These are phyloP conservation scores for Achaetomium macrosporum DNA, from an alignment of 2,329 filamentous ascomycete species.

Conservation along the genomic window DNA sequence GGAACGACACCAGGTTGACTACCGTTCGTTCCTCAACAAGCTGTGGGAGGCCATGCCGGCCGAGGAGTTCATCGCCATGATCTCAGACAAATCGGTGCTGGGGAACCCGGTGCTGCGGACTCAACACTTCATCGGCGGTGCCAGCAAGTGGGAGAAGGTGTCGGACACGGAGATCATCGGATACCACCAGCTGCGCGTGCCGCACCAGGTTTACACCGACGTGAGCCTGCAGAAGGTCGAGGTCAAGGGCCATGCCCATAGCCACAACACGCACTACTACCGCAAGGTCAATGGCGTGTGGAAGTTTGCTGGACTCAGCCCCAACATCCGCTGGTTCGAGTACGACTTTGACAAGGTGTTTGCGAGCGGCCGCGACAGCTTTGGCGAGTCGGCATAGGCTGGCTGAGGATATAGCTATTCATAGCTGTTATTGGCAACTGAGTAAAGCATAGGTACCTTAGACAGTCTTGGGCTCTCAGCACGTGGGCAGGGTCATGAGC, in stretches of 20 bases:
- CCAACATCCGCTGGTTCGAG: conserved; percentile 52
- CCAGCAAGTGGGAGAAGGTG: conserved; percentile 49
- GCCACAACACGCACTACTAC: conserved; percentile 53
- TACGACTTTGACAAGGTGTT: conserved; percentile 54
- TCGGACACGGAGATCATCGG: conserved; percentile 54
- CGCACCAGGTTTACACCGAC: conserved; percentile 56
- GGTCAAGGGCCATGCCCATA: conserved; percentile 56
- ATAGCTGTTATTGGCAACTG: neutral
- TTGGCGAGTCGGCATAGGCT: conserved; percentile 26
- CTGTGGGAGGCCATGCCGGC: conserved; percentile 57
- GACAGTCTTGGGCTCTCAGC: neutral
- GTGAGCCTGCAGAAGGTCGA: conserved; percentile 41
- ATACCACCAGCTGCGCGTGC: conserved; percentile 56
- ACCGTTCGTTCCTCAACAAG: conserved; percentile 57
- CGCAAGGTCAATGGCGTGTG: conserved; percentile 52
- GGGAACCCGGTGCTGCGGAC: conserved; percentile 57
- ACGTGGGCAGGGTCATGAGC: too few relatives aligned
- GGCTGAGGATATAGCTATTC: too few relatives aligned
- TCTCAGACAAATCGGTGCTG: conserved; percentile 50
- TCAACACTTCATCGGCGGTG: conserved; percentile 58
- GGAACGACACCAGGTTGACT: conserved; percentile 54
- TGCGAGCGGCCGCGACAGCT: conserved; percentile 34
- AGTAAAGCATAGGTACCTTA: neutral
- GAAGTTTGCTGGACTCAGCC: conserved; percentile 54
- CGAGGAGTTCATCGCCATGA: conserved; percentile 56